Evolutionary conservation across 2,329 filamentous ascomycete species (phyloP), one percentile per base, ranked within the genome.

Genomic region (Ophiostoma tasmaniense): DNA sequence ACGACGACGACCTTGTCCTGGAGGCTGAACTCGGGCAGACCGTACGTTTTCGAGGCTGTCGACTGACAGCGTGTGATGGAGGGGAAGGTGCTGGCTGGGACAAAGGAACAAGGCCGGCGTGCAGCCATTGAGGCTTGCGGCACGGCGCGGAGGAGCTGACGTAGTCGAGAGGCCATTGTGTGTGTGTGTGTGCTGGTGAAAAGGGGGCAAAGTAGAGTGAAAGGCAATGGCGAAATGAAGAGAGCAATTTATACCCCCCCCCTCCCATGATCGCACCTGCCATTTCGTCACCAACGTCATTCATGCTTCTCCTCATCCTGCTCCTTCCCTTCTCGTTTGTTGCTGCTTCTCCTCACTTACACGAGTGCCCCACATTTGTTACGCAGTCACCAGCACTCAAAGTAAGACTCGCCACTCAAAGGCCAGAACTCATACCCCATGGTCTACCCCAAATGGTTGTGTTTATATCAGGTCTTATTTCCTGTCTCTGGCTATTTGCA

Each of bases 1-100:
- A 96, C 89, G 62, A 93, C 79, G 67, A 93, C 83, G 20, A 93
- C 88, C 77, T 90, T 92, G 78, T 87, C 85, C 72, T 85, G 83
- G 72, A 96, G 83, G 74, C 84, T 89, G 81, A 95, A 95, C 75
- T 95, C 92, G 62, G 90, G 88, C 66, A 93, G 35, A 22, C 35
- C 62, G 33, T 39, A 61, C 11, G 25, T 61, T 45, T 42, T 45
- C 14, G 33, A 20, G 22, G 33, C 13, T 17, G 62, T 35, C 13
- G 67, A 50, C 52, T 30, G 52, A 22, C 55, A 42, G 22, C 35
- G 20, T 3, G n/a, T 25, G 28, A 42, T 6, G 1, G 33, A 25
- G 22, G 64, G 64, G 17, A 17, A 30, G 14, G 35, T 17, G 17
- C 33, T 20, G 33, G 62, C 35, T 13, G n/a, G n/a, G 6, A 35